These are phyloP conservation scores for Cyclotella atomus DNA, from an alignment of 108 stramenopile genomes.

Conservation along the genomic window DNA sequence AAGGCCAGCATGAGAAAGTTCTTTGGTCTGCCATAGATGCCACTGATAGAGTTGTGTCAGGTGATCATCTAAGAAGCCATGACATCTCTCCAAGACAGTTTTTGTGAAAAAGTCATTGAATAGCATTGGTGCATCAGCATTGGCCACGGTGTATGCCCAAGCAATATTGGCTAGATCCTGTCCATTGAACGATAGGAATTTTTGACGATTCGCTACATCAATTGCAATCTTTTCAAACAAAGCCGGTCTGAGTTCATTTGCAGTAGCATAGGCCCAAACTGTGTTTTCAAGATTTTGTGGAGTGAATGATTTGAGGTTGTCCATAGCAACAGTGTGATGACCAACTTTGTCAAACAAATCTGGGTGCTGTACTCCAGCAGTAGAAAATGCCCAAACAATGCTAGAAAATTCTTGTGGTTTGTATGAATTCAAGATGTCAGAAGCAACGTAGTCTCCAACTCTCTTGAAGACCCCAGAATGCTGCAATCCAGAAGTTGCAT, in stretches of 20 bases:
- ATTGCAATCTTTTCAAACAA: constrained; percentile 2
- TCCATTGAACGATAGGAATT: not conserved
- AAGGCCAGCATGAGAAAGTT: not conserved
- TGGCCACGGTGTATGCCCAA: not conserved
- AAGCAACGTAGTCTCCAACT: too few relatives aligned
- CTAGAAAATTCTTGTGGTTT: too few relatives aligned
- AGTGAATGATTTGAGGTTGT: constrained; percentile 4
- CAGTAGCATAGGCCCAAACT: constrained; percentile 18
- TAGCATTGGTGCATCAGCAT: not conserved
- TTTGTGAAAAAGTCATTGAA: not conserved
- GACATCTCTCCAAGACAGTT: not conserved
- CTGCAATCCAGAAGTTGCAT: too few relatives aligned
- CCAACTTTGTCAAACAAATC: constrained; percentile 1
- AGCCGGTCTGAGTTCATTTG: not conserved
- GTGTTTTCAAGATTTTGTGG: constrained; percentile 1
- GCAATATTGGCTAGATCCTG: not conserved
- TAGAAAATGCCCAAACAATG: too few relatives aligned
- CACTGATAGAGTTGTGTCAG: constrained; percentile 15
- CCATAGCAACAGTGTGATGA: not conserved
- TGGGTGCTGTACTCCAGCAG: not conserved
- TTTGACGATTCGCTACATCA: not conserved
- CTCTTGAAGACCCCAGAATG: too few relatives aligned
- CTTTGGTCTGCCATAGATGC: constrained; percentile 24
- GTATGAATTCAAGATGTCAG: too few relatives aligned
- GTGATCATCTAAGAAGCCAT: not conserved